phyloP scores from a whole-genome alignment of 2,329 filamentous ascomycete species.

The Intubia oerlemansii region DNA sequence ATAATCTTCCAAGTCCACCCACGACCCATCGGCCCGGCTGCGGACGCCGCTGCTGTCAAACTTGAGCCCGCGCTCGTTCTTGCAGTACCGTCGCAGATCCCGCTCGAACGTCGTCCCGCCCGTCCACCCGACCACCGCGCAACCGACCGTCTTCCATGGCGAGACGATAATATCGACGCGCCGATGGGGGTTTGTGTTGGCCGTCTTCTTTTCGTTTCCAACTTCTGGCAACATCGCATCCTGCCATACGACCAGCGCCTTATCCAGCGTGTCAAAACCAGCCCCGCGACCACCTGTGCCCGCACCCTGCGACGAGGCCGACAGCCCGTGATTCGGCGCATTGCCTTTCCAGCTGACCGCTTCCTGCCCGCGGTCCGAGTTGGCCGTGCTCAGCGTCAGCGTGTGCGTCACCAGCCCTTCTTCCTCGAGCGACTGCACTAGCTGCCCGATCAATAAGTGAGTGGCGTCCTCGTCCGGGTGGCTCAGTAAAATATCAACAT shows the following conservation, averaged over 20 bases:
- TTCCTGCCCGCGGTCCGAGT: constrained; percentile 49
- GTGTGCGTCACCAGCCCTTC: constrained; percentile 62
- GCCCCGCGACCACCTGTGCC: constrained; percentile 17
- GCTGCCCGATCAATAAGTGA: constrained; percentile 43
- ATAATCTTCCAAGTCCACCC: constrained; percentile 50
- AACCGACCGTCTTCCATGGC: constrained; percentile 76
- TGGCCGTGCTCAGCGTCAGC: constrained; percentile 45
- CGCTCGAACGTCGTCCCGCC: constrained; percentile 79
- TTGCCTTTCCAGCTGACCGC: constrained; percentile 31
- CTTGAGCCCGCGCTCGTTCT: constrained; percentile 50
- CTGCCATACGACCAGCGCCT: constrained; percentile 86
- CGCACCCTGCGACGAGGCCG: no score
- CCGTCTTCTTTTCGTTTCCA: constrained; percentile 10
- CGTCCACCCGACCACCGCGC: constrained; percentile 73
- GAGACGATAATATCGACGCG: constrained; percentile 83
- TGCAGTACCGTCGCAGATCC: constrained; percentile 64
- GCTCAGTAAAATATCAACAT: constrained; percentile 71
- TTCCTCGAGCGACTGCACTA: constrained; percentile 50
- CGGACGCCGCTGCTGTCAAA: constrained; percentile 83
- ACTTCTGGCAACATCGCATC: constrained; percentile 22
- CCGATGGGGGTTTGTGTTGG: constrained; percentile 54
- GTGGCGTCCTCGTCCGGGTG: constrained; percentile 55
- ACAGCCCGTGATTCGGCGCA: constrained; percentile 8
- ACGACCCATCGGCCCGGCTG: constrained; percentile 38
- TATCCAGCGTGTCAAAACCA: constrained; percentile 78